These are phyloP conservation scores for Cyberlindnera lachancei DNA, from an alignment of 805 yeast genomes.

Conservation along the genomic window DNA sequence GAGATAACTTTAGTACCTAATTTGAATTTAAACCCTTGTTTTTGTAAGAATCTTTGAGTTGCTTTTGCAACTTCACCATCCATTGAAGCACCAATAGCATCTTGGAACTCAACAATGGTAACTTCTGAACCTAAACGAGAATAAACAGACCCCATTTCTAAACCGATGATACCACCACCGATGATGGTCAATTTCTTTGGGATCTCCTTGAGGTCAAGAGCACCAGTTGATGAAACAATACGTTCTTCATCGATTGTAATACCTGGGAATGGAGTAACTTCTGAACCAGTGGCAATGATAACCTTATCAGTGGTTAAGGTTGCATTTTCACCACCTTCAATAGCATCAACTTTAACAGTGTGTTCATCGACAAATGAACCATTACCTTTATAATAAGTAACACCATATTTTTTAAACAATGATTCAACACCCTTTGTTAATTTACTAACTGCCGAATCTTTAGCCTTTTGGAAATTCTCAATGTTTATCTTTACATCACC, in stretches of 20 bases:
- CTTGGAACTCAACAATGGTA: conserved; percentile 86
- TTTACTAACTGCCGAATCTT: conserved; percentile 82
- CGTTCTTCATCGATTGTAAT: conserved; percentile 93
- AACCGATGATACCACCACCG: conserved; percentile 99
- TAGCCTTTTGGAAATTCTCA: conserved; percentile 78
- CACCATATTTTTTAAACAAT: conserved; percentile 93
- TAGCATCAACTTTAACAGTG: conserved; percentile 71
- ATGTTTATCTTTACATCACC: conserved; percentile 70
- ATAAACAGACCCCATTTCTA: conserved; percentile 99
- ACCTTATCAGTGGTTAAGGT: conserved; percentile 76
- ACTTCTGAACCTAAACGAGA: conserved; percentile 92
- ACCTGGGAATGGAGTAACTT: conserved; percentile 98
- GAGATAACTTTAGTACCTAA: conserved; percentile 83
- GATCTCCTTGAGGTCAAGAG: conserved; percentile 72
- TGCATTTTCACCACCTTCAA: conserved; percentile 75
- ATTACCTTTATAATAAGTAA: conserved; percentile 87
- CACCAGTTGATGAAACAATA: conserved; percentile 95
- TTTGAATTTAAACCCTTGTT: conserved; percentile 94
- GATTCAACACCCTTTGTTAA: conserved; percentile 91
- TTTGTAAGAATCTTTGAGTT: conserved; percentile 81
- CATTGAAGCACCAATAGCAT: conserved; percentile 96
- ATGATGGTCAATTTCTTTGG: conserved; percentile 90
- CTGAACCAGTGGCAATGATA: conserved; percentile 97
- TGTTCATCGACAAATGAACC: conserved; percentile 84
- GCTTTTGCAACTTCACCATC: conserved; percentile 90